Base-by-base conservation (phyloP, 2,329 filamentous ascomycete species). In the Venturia nashicola region DNA sequence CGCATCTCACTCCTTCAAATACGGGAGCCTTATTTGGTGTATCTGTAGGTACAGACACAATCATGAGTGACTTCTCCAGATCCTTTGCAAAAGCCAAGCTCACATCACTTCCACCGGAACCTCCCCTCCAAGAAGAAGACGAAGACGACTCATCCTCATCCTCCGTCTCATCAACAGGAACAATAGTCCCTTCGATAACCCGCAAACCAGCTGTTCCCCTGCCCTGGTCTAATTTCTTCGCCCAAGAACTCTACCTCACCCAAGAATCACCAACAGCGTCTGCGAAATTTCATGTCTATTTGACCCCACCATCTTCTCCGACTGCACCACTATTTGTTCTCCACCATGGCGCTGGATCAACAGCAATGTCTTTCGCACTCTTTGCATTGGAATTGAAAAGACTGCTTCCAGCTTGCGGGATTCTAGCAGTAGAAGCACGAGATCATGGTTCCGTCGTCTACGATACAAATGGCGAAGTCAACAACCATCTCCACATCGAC, bases 281-380 rank as follows among this genome's bases (percentile, higher is more conserved):
- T 12, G 83, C 90, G 51, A 83, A 80, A 61, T 88, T 92, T 72
- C 94, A 99, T 78, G 89, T 85, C 65, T 97, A 97, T 74, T 80
- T 97, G 54, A 96, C 86, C 23, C 91, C 91, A 0, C 92, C 93
- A 0, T 71, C 73, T 1, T 73, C 78, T 9, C 82, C 82, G 51
- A 86, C 82, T 66, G 90, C 88, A 0, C 91, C 93, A 0, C 79
- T 99, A 5, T 92, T 99, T 74, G 88, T 97, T 65, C 90, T 89
- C 76, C 94, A 99, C 72, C 94, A 99, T 76, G 94, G 94, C 46
- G 94, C 90, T 48, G 94, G 94, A 18, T 96, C 92, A 4, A 96
- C 92, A 0, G 95, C 89, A 7, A 83, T 97, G 65, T 96, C 91
- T 2, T 99, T 97, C 76, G 92, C 92, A 5, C 81, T 90, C 4